These are phyloP conservation scores for Globisporangium spiculum DNA, from an alignment of 352 stramenopile species.

Conservation along the genomic window DNA sequence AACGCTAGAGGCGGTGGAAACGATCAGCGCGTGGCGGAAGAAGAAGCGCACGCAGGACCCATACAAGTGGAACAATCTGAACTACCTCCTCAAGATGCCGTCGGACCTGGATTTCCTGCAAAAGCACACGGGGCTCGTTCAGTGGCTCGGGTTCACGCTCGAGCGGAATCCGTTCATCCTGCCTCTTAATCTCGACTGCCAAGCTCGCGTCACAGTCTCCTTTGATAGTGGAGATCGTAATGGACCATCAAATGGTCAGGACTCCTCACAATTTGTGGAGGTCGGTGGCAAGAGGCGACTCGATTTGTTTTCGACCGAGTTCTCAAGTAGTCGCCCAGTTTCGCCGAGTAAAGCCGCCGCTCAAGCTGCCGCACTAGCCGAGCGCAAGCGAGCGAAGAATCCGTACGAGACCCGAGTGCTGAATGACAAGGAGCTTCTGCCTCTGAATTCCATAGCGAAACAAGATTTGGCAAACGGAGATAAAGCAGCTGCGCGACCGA, in stretches of 20 bases:
- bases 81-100: constrained; percentile 90
- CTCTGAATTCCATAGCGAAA: constrained; percentile 15
- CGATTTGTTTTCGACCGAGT: background rate
- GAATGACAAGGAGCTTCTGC: constrained; percentile 82
- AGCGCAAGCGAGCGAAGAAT: constrained; percentile 65
- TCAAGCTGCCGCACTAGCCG: constrained; percentile 35
- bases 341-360: constrained; percentile 6
- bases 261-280: constrained; percentile 50
- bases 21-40: constrained; percentile 69
- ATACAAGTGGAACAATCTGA: constrained; percentile 90
- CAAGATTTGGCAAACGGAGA: background rate
- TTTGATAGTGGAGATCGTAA: background rate
- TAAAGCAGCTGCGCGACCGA: constrained; percentile 3
- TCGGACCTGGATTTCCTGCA: constrained; percentile 90
- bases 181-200: constrained; percentile 72
- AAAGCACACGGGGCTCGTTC: constrained; percentile 63
- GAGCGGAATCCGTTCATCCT: constrained; percentile 89
- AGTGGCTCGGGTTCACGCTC: constrained; percentile 86
- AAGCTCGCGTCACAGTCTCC: background rate
- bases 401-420: constrained; percentile 82
- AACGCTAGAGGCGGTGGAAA: constrained; percentile 88
- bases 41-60: constrained; percentile 29
- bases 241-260: background rate
- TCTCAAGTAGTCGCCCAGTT: constrained; percentile 1
- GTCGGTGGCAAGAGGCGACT: constrained; percentile 50